These are phyloP conservation scores for Xylaria scruposa DNA, from an alignment of 495 filamentous ascomycete genomes.

Conservation along the genomic window DNA sequence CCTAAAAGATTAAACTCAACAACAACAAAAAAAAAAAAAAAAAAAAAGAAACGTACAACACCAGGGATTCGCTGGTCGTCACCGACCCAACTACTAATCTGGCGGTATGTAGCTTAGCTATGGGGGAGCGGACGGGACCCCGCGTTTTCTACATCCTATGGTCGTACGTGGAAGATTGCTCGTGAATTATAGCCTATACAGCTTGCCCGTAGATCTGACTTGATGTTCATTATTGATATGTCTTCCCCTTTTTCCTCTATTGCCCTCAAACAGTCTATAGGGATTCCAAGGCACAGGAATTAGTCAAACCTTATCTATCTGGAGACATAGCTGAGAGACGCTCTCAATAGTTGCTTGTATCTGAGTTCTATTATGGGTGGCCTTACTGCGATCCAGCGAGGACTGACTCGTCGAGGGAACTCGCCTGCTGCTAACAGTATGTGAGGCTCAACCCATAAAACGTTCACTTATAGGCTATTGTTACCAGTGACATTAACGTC, in stretches of 20 bases:
- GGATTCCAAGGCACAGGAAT: neutral
- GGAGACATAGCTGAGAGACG: neutral
- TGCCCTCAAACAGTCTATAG: neutral
- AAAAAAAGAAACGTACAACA: constrained; percentile 51
- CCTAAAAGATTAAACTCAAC: too few relatives aligned
- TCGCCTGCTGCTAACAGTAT: neutral
- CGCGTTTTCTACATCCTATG: too few relatives aligned
- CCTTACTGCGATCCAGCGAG: neutral
- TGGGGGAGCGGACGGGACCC: too few relatives aligned
- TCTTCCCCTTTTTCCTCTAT: neutral
- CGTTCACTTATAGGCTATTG: neutral
- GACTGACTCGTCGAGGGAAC: neutral
- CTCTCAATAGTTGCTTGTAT: neutral
- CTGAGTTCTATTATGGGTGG: neutral
- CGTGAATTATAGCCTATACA: too few relatives aligned
- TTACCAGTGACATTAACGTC: neutral
- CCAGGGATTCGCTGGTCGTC: constrained; percentile 56
- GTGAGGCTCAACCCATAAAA: neutral
- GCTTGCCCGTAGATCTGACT: neutral
- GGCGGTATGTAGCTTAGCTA: constrained; percentile 27
- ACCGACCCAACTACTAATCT: constrained; percentile 57
- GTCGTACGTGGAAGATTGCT: too few relatives aligned
- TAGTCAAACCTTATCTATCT: neutral
- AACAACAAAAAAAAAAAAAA: too few relatives aligned
- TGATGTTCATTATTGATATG: neutral